Conservation (phyloP, 2,329 filamentous ascomycete species). For the Lachnellula cervina region DNA sequence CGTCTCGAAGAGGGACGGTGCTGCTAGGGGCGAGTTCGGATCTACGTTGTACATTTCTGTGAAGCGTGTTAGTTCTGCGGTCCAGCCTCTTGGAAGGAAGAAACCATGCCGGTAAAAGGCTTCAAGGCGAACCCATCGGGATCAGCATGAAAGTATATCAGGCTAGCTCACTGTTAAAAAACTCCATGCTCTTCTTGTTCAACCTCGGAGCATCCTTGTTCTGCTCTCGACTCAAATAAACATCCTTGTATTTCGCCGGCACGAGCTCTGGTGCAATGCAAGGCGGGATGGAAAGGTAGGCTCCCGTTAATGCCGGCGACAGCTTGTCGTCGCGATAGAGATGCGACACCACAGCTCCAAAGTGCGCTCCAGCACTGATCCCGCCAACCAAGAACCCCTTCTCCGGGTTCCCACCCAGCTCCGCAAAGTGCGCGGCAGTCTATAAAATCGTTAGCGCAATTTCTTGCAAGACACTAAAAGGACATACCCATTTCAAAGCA, state of each 20-base stretch:
- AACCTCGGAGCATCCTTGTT: conserved; percentile 37
- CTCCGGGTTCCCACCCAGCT: conserved; percentile 37
- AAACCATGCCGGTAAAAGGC: too few species aligned
- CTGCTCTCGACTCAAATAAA: conserved; percentile 39
- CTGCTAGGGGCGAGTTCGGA: conserved; percentile 27
- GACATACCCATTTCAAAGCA: conserved; percentile 39
- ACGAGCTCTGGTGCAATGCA: conserved; percentile 1
- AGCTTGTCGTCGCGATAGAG: conserved; percentile 38
- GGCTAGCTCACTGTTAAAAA: conserved; percentile 23
- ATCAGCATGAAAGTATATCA: background rate
- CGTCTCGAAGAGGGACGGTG: conserved; percentile 32
- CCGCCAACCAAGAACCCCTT: conserved; percentile 47
- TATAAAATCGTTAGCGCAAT: background rate
- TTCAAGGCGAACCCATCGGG: too few species aligned
- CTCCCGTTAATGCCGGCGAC: conserved; percentile 41
- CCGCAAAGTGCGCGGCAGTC: conserved; percentile 35
- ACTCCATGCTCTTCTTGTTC: conserved; percentile 22
- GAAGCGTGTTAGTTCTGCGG: background rate
- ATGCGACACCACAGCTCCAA: conserved; percentile 36
- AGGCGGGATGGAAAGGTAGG: conserved; percentile 41
- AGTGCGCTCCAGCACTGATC: conserved; percentile 41
- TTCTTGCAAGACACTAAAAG: background rate
- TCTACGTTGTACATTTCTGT: conserved; percentile 28
- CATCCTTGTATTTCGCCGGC: conserved; percentile 35
- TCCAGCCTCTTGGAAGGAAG: background rate